Percentiles rank a stretch among this genome's conserved stretches.
These are phyloP conservation scores for Sarocladium oryzae DNA, from an alignment of 2,329 filamentous ascomycete genomes.

Conservation along the genomic window DNA sequence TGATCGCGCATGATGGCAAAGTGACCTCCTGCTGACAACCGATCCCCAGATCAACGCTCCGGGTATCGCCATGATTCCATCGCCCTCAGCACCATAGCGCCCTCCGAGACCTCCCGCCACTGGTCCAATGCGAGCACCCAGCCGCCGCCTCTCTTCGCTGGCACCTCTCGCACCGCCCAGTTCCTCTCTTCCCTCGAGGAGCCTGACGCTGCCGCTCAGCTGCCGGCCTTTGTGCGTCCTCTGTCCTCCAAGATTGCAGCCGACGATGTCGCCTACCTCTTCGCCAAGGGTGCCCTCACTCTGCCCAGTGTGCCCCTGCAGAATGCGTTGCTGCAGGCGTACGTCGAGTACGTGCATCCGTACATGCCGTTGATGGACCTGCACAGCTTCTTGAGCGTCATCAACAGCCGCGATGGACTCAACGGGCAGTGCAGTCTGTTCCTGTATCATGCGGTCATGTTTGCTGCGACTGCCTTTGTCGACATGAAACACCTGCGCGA, in stretches of 20 bases:
- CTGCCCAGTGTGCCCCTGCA: constrained; percentile 66
- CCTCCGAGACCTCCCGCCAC: constrained; percentile 10
- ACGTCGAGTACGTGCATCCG: constrained; percentile 84
- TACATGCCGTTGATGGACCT: constrained; percentile 86
- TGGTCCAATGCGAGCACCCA: constrained; percentile 10
- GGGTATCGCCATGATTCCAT: constrained; percentile 27
- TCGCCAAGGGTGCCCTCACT: constrained; percentile 75
- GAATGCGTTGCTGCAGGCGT: constrained; percentile 74
- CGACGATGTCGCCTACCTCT: constrained; percentile 78
- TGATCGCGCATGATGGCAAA: not conserved
- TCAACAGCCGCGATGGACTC: constrained; percentile 61
- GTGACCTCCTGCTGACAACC: constrained; percentile 21
- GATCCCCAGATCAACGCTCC: constrained; percentile 29
- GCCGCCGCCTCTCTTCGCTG: constrained; percentile 24
- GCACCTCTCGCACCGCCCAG: constrained; percentile 32
- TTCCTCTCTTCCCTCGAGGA: constrained; percentile 42
- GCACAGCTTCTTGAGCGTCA: constrained; percentile 50
- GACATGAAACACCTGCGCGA: constrained; percentile 69
- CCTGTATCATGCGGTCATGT: constrained; percentile 92
- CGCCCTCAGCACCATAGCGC: constrained; percentile 22
- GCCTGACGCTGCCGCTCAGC: constrained; percentile 38
- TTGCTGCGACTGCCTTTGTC: constrained; percentile 82
- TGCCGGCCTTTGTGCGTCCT: constrained; percentile 69
- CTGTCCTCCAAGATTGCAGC: constrained; percentile 68
- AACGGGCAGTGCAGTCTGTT: constrained; percentile 73